phyloP scores from a whole-genome alignment of 768 basidiomycete species.

The Gloeopeniophorella convolvens region DNA sequence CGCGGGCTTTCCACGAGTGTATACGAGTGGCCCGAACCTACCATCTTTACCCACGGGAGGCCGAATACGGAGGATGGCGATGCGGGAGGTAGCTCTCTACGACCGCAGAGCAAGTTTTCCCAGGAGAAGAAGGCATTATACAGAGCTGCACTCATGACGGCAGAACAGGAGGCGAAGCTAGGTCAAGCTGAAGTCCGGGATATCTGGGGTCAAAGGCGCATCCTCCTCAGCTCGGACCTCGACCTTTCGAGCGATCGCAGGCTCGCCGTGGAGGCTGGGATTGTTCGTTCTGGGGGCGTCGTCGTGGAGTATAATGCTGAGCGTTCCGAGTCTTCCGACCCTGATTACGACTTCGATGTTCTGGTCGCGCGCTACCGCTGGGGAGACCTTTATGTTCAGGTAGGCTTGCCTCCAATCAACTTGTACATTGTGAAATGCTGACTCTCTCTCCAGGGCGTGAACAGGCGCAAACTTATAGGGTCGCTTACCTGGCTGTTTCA shows the following conservation, averaged over 20 bases:
- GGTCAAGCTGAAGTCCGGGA: slow-evolving; percentile 24
- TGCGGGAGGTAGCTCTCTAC: slow-evolving; percentile 23
- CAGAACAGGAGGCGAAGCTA: slow-evolving; percentile 20
- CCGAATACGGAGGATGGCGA: slow-evolving; percentile 18
- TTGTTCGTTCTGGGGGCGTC: slow-evolving; percentile 55
- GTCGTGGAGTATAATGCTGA: slow-evolving; percentile 31
- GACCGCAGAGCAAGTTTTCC: slow-evolving; percentile 29
- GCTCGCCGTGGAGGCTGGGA: slow-evolving; percentile 49
- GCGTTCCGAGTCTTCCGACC: slow-evolving; percentile 38
- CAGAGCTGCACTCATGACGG: slow-evolving; percentile 27
- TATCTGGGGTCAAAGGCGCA: slow-evolving; percentile 53
- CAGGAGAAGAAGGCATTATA: slow-evolving; percentile 32
- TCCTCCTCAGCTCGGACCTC: slow-evolving; percentile 58
- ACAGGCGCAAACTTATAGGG: slow-evolving; percentile 55
- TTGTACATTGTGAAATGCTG: background rate
- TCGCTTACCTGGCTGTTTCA: slow-evolving; percentile 81
- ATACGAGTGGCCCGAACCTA: slow-evolving; percentile 74
- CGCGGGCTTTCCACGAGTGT: slow-evolving; percentile 42
- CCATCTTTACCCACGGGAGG: slow-evolving; percentile 35
- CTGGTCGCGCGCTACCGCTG: slow-evolving; percentile 64
- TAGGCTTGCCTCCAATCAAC: slow-evolving; percentile 23
- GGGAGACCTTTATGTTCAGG: slow-evolving; percentile 66
- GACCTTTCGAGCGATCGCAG: slow-evolving; percentile 44
- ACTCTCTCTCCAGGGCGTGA: slow-evolving; percentile 46
- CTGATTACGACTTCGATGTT: slow-evolving; percentile 54